phyloP scores from a whole-genome alignment of 345 rosid genomes.

The Gossypium bickii region DNA sequence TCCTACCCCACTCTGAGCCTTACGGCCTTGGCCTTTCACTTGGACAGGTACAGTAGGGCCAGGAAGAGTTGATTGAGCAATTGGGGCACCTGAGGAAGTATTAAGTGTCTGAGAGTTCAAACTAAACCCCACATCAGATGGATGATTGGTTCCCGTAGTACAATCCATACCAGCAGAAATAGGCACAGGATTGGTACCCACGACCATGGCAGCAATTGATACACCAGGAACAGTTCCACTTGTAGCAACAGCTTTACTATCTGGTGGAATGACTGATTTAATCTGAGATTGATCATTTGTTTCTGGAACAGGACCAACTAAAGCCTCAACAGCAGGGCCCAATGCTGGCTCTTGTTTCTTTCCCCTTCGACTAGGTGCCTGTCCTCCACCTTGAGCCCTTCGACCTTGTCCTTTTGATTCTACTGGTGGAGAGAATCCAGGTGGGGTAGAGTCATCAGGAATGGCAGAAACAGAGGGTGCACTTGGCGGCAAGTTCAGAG shows the following conservation, averaged over 20 bases:
- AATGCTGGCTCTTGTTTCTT: constrained; percentile 32
- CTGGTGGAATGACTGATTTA: constrained; percentile 25
- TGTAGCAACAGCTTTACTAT: constrained; percentile 17
- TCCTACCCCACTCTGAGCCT: constrained; percentile 10
- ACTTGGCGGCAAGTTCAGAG: constrained; percentile 26
- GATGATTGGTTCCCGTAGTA: constrained; percentile 19
- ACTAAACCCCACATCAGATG: constrained; percentile 31
- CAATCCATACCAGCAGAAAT: constrained; percentile 26
- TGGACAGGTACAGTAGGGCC: constrained; percentile 4
- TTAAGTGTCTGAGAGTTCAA: constrained; percentile 29
- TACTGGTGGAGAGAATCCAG: constrained; percentile 22
- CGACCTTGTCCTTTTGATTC: constrained; percentile 37
- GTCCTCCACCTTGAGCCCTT: constrained; percentile 27
- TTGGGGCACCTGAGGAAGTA: constrained; percentile 27
- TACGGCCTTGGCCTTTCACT: neutral
- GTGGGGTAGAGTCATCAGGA: constrained; percentile 31
- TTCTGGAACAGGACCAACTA: constrained; percentile 24
- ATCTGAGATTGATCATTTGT: constrained; percentile 29
- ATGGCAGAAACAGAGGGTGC: constrained; percentile 27
- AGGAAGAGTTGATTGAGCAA: constrained; percentile 18
- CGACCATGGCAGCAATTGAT: constrained; percentile 24
- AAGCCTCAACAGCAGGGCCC: constrained; percentile 24
- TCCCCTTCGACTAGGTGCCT: constrained; percentile 43
- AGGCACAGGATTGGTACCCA: constrained; percentile 22
- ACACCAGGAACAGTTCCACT: constrained; percentile 26